Conservation (phyloP, 169 alveolate species). For the Eimeria necatrix region DNA sequence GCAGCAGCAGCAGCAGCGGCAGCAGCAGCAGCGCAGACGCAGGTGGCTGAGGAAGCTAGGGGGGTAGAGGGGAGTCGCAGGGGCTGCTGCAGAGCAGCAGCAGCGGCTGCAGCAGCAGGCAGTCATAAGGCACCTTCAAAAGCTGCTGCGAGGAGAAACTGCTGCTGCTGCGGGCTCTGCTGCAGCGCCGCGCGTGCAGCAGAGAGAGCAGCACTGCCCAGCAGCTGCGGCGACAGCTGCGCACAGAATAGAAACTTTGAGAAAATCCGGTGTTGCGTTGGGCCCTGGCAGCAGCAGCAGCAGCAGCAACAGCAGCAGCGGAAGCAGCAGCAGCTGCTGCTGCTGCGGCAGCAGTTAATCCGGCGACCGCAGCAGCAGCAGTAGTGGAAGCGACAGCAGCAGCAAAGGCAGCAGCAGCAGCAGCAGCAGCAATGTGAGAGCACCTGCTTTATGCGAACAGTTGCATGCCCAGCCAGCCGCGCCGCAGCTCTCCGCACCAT, state of each 20-base stretch:
- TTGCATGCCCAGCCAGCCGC: background rate
- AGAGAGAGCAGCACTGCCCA: conserved; percentile 38
- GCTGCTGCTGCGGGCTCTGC: conserved; percentile 5
- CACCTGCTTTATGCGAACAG: background rate
- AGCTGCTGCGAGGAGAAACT: background rate
- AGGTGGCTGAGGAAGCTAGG: no score
- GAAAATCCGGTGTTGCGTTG: background rate
- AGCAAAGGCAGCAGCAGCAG: background rate
- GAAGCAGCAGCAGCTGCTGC: background rate
- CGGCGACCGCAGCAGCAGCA: background rate
- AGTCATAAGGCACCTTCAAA: background rate
- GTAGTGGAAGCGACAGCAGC: background rate
- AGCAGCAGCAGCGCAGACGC: background rate
- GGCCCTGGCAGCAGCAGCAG: background rate
- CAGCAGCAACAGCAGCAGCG: background rate
- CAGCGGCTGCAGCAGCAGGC: background rate
- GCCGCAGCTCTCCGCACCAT: conserved; percentile 12
- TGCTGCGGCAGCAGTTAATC: background rate
- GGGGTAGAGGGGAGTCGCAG: background rate
- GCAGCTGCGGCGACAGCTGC: conserved; percentile 2
- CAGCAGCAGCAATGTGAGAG: background rate
- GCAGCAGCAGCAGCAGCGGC: background rate
- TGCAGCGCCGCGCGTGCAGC: background rate
- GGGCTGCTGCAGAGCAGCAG: background rate
- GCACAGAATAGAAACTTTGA: background rate